Evolutionary conservation across 1,139 yeast species (phyloP).

Genomic region (Pichia sp.): DNA sequence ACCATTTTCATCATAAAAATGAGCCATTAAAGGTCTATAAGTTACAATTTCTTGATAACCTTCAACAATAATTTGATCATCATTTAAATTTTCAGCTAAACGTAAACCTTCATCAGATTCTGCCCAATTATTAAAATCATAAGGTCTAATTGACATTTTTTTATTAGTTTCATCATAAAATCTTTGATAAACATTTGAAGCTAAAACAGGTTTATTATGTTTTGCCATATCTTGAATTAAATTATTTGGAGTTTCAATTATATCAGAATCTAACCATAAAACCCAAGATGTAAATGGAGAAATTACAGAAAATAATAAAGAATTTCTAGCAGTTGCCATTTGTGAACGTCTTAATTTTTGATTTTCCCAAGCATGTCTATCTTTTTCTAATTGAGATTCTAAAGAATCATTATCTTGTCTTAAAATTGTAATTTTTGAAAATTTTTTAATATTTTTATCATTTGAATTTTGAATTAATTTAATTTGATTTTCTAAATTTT

Average conservation of each 20-base stretch:
- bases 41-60: constrained; percentile 92
- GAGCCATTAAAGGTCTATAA: constrained; percentile 93
- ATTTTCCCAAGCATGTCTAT: constrained; percentile 68
- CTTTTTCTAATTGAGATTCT: constrained; percentile 65
- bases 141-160: constrained; percentile 67
- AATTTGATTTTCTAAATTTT: constrained; percentile 64
- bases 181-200: constrained; percentile 91
- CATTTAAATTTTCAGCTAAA: constrained; percentile 63
- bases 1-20: constrained; percentile 63
- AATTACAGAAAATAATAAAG: constrained; percentile 80
- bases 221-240: constrained; percentile 81
- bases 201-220: constrained; percentile 79
- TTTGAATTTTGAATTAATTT: constrained; percentile 58
- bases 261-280: constrained; percentile 92
- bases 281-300: constrained; percentile 93
- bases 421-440: constrained; percentile 74
- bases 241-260: constrained; percentile 77
- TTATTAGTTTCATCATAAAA: constrained; percentile 54
- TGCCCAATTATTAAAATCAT: constrained; percentile 95
- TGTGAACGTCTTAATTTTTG: constrained; percentile 84
- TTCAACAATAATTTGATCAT: constrained; percentile 89
- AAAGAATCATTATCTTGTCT: constrained; percentile 85
- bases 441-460: constrained; percentile 44
- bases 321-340: constrained; percentile 94
- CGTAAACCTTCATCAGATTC: constrained; percentile 82